A percentile compares a stretch with the other conserved stretches of the same genome.
These are phyloP conservation scores for Sphenostylis stenocarpa DNA, from an alignment of 306 rosid species.

Conservation along the genomic window DNA sequence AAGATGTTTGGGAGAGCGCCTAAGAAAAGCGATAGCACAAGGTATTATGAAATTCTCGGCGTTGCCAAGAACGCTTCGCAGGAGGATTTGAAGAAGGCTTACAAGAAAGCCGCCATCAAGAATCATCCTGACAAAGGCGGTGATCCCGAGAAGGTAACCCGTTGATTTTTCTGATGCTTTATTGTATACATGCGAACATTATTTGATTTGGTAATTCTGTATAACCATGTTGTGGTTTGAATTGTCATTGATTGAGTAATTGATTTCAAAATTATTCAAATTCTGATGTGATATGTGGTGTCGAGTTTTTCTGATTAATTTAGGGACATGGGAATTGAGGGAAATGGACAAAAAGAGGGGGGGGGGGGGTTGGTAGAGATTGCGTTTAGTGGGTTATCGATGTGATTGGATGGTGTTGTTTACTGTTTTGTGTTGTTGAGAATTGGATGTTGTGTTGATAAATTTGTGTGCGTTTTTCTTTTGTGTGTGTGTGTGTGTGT, in stretches of 20 bases:
- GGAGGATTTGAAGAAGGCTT: constrained; percentile 90
- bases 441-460: background rate
- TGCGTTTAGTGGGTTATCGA: background rate
- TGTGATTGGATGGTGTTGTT: background rate
- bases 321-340: background rate
- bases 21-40: constrained; percentile 67
- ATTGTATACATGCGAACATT: background rate
- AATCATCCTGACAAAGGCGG: constrained; percentile 96
- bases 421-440: background rate
- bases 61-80: constrained; percentile 72
- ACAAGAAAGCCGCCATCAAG: constrained; percentile 84
- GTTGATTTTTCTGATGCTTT: background rate
- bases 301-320: background rate
- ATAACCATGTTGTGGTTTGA: background rate
- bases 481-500: background rate
- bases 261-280: background rate
- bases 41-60: constrained; percentile 74
- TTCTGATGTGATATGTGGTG: background rate
- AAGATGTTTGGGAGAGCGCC: constrained; percentile 76
- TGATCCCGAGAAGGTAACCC: constrained; percentile 78
- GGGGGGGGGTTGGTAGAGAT: no score
- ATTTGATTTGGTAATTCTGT: background rate
- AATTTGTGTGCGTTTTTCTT: background rate
- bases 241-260: background rate
- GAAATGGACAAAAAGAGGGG: background rate